These are phyloP conservation scores for Kodamaea restingae DNA, from an alignment of 805 yeast genomes.

Conservation along the genomic window DNA sequence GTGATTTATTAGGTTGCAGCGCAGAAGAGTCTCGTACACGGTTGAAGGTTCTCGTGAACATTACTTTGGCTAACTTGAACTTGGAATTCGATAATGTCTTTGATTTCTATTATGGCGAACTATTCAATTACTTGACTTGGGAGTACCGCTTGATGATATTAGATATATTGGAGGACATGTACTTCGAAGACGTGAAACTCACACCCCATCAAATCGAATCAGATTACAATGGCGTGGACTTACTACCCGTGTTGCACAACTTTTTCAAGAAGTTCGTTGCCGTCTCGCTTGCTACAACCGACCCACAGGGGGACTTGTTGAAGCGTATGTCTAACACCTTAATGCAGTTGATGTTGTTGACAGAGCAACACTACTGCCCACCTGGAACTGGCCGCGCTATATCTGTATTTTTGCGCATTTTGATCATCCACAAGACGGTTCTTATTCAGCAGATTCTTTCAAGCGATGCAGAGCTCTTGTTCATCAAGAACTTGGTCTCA, in stretches of 20 bases:
- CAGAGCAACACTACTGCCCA: conserved; percentile 1
- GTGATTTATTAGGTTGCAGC: conserved; percentile 12
- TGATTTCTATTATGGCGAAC: conserved; percentile 39
- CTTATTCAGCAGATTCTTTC: conserved; percentile 42
- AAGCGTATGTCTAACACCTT: conserved; percentile 20
- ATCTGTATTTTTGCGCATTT: conserved; percentile 48
- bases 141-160: conserved; percentile 24
- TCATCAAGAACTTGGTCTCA: conserved; percentile 45
- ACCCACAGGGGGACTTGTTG: conserved; percentile 20
- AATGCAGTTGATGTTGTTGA: conserved; percentile 17
- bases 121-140: conserved; percentile 32
- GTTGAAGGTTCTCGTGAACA: conserved; percentile 13
- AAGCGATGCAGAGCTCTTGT: conserved; percentile 42
- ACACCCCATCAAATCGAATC: conserved; percentile 2
- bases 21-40: conserved; percentile 11
- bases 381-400: conserved; percentile 26
- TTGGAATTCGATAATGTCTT: conserved; percentile 23
- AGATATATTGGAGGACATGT: conserved; percentile 24
- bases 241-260: conserved; percentile 39
- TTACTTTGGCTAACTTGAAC: conserved; percentile 18
- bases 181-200: conserved; percentile 19
- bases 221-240: conserved; percentile 12
- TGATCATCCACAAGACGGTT: conserved; percentile 54
- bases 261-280: conserved; percentile 47
- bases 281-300: conserved; percentile 21